Percentiles rank a stretch among this genome's conserved stretches.
Conservation (phyloP, 2,329 filamentous ascomycete genomes). For the Penicillium sp. region DNA sequence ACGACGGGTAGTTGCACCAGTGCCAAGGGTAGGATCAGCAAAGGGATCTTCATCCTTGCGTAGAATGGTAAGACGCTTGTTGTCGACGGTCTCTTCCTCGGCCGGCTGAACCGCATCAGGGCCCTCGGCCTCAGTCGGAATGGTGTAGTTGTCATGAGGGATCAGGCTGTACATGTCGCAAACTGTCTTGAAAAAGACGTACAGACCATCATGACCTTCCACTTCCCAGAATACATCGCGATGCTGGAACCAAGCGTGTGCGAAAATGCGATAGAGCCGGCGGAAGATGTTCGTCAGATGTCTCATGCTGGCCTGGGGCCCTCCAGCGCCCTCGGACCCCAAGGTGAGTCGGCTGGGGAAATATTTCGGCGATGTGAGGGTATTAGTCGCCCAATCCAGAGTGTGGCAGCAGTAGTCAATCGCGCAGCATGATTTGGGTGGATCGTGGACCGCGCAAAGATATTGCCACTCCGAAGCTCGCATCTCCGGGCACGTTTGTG, state of each 20-base stretch:
- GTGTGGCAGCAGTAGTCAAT: slow-evolving; percentile 99
- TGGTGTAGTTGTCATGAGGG: slow-evolving; percentile 91
- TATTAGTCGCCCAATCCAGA: slow-evolving; percentile 94
- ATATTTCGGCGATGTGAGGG: slow-evolving; percentile 89
- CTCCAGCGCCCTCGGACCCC: slow-evolving; percentile 49
- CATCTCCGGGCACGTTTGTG: slow-evolving; percentile 93
- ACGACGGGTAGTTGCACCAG: slow-evolving; percentile 72
- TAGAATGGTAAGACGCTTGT: slow-evolving; percentile 39
- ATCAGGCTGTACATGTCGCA: slow-evolving; percentile 90
- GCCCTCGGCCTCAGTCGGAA: slow-evolving; percentile 90
- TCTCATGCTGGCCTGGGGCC: slow-evolving; percentile 47
- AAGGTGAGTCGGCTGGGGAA: slow-evolving; percentile 82
- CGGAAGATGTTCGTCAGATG: slow-evolving; percentile 95
- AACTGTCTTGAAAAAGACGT: slow-evolving; percentile 95
- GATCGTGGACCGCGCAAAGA: slow-evolving; percentile 94
- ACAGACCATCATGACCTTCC: slow-evolving; percentile 86
- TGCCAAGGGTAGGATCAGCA: slow-evolving; percentile 53
- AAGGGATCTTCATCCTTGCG: slow-evolving; percentile 33
- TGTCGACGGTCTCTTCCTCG: slow-evolving; percentile 26
- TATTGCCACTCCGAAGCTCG: slow-evolving; percentile 99
- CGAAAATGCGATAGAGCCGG: slow-evolving; percentile 92
- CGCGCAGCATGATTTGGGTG: slow-evolving; percentile 93
- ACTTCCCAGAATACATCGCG: slow-evolving; percentile 93
- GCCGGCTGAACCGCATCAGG: slow-evolving; percentile 55
- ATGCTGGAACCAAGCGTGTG: slow-evolving; percentile 98